These are phyloP conservation scores for Clarireedia monteithiana DNA, from an alignment of 2,329 filamentous ascomycete genomes.

Conservation along the genomic window DNA sequence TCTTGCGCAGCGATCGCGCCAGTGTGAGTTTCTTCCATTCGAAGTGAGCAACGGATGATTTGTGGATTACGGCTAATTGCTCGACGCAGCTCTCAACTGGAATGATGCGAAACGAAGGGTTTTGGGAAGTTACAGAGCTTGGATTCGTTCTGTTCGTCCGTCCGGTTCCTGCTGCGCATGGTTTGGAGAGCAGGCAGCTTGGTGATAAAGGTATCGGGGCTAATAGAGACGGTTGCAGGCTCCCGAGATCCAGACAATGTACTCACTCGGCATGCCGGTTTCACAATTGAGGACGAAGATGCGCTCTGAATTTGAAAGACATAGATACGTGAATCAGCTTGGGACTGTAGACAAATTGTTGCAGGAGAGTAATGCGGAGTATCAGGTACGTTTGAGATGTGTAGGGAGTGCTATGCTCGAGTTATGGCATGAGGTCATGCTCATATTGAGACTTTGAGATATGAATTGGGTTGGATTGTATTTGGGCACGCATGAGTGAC, in stretches of 20 bases:
- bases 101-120: slow-evolving; percentile 81
- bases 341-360: slow-evolving; percentile 82
- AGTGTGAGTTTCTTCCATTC: slow-evolving; percentile 51
- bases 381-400: slow-evolving; percentile 57
- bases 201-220: neutral
- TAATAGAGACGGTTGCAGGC: slow-evolving; percentile 50
- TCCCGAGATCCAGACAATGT: slow-evolving; percentile 95
- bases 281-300: slow-evolving; percentile 86
- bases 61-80: slow-evolving; percentile 44
- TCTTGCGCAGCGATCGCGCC: slow-evolving; percentile 72
- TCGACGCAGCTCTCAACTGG: slow-evolving; percentile 71
- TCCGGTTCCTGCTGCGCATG: neutral
- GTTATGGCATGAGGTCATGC: neutral
- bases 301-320: slow-evolving; percentile 91
- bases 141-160: slow-evolving; percentile 81
- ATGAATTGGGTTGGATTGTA: neutral
- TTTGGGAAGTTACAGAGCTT: slow-evolving; percentile 83
- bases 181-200: no score
- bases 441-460: no score
- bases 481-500: no score
- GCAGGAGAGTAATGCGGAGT: slow-evolving; percentile 87
- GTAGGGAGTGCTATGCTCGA: neutral
- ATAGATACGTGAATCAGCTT: slow-evolving; percentile 88
- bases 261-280: slow-evolving; percentile 83
- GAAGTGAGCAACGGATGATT: neutral